Percentiles rank a stretch among this genome's conserved stretches.
Conservation (phyloP, 768 basidiomycete species). For the Pulveroboletus ravenelii region DNA sequence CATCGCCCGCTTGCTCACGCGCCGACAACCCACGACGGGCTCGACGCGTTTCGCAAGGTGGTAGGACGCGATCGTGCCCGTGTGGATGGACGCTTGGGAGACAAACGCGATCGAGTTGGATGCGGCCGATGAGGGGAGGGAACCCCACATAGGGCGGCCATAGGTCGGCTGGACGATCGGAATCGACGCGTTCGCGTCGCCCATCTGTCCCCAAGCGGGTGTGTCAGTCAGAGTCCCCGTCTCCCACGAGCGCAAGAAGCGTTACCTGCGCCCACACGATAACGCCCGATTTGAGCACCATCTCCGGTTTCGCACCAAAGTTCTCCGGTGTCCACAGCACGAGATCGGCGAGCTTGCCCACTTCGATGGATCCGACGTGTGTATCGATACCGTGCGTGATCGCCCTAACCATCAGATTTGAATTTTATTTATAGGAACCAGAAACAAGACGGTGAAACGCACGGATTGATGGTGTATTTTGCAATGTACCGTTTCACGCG, state of each 20-base stretch:
- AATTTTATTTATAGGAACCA: too few species aligned
- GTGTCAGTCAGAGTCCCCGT: background rate
- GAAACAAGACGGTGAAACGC: constrained; percentile 24
- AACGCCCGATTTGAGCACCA: constrained; percentile 93
- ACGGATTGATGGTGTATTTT: constrained; percentile 98
- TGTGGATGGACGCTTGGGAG: constrained; percentile 62
- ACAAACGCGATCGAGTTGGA: constrained; percentile 86
- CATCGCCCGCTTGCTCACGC: constrained; percentile 82
- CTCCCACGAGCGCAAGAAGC: too few species aligned
- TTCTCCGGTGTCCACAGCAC: constrained; percentile 94
- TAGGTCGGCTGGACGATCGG: constrained; percentile 90
- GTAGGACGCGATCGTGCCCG: constrained; percentile 59
- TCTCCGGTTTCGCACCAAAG: constrained; percentile 89
- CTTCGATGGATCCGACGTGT: constrained; percentile 76
- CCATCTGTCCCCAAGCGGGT: too few species aligned
- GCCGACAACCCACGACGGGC: constrained; percentile 73
- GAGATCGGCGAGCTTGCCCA: constrained; percentile 85
- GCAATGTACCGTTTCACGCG: constrained; percentile 93
- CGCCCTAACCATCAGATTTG: constrained; percentile 48
- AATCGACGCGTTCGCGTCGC: constrained; percentile 95
- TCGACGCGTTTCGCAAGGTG: constrained; percentile 65
- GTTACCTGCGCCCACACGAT: constrained; percentile 83
- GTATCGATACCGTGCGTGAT: constrained; percentile 91
- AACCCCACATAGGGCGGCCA: constrained; percentile 92
- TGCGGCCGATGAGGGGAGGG: constrained; percentile 70